phyloP scores from a whole-genome alignment of 1,139 yeast genomes.

The Hansenula lynferdii region DNA sequence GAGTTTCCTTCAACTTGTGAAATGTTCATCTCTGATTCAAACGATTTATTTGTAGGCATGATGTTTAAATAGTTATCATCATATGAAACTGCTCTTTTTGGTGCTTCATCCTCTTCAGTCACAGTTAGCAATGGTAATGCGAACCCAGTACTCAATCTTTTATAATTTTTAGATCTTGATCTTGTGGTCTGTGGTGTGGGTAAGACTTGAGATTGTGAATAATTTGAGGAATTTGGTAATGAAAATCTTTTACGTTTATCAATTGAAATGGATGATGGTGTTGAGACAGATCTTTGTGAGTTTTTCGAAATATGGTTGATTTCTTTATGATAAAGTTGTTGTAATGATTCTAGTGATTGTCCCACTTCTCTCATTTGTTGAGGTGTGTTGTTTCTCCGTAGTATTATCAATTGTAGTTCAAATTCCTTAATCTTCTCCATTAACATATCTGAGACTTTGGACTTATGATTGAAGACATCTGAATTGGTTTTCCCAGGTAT shows the following conservation, averaged over 20 bases:
- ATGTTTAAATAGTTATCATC: conserved; percentile 20
- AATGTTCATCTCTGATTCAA: not conserved
- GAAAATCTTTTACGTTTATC: conserved; percentile 17
- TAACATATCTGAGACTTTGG: no score
- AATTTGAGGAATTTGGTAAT: conserved; percentile 7
- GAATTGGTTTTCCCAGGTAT: no score
- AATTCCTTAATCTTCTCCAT: conserved; percentile 1
- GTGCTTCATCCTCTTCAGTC: conserved; percentile 14
- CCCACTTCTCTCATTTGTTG: not conserved
- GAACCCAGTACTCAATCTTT: conserved; percentile 23
- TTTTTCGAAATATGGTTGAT: not conserved
- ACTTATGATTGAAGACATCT: no score
- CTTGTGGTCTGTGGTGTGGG: conserved; percentile 5
- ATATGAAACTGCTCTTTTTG: conserved; percentile 13
- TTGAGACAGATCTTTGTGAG: not conserved
- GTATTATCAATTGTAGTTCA: not conserved
- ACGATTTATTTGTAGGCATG: conserved; percentile 3
- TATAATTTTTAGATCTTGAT: conserved; percentile 8
- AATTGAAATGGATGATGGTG: not conserved
- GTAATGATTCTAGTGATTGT: conserved; percentile 2
- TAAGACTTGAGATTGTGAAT: conserved; percentile 1
- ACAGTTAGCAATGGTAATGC: conserved; percentile 23
- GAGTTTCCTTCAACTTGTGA: not conserved
- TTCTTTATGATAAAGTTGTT: not conserved
- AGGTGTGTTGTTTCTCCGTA: not conserved